phyloP scores from a whole-genome alignment of 495 filamentous ascomycete species.

The Aspergillus avenaceus region DNA sequence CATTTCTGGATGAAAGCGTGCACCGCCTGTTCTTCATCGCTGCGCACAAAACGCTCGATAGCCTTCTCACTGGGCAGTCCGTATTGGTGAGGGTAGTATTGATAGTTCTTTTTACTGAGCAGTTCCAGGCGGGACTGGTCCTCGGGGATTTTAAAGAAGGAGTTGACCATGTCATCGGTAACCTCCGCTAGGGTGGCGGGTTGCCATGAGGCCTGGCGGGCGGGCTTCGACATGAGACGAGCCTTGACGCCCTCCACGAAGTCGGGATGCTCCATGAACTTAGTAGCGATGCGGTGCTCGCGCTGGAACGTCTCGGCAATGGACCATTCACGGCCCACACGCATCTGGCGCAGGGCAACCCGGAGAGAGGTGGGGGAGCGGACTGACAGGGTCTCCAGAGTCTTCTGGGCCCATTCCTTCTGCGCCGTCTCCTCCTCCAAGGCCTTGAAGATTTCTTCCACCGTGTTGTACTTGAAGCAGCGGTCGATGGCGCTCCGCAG shows the following conservation, averaged over 20 bases:
- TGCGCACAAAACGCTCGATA: conserved; percentile 52
- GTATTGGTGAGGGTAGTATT: conserved; percentile 63
- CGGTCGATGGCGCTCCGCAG: conserved; percentile 78
- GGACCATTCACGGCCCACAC: conserved; percentile 65
- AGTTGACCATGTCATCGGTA: conserved; percentile 44
- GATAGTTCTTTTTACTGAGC: conserved; percentile 50
- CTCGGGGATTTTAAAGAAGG: conserved; percentile 54
- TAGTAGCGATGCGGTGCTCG: conserved; percentile 72
- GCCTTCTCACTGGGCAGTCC: conserved; percentile 74
- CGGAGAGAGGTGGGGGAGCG: conserved; percentile 81
- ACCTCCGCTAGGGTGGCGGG: conserved; percentile 66
- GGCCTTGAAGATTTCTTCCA: conserved; percentile 66
- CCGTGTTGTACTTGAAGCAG: conserved; percentile 62
- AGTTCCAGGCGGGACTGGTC: conserved; percentile 48
- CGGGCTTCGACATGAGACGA: conserved; percentile 62
- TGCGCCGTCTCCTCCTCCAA: conserved; percentile 55
- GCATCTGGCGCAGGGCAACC: conserved; percentile 78
- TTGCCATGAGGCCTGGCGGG: conserved; percentile 60
- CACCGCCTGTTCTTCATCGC: conserved; percentile 14
- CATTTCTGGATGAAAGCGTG: conserved; percentile 27
- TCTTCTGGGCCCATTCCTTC: conserved; percentile 69
- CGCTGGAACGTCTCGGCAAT: conserved; percentile 79
- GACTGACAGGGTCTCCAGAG: conserved; percentile 61
- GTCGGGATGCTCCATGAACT: conserved; percentile 84
- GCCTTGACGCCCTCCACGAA: conserved; percentile 84